A percentile compares a stretch with the other conserved stretches of the same genome.
phyloP scores from a whole-genome alignment of 176 grass and related monocot genomes.

The Oryza meyeriana region DNA sequence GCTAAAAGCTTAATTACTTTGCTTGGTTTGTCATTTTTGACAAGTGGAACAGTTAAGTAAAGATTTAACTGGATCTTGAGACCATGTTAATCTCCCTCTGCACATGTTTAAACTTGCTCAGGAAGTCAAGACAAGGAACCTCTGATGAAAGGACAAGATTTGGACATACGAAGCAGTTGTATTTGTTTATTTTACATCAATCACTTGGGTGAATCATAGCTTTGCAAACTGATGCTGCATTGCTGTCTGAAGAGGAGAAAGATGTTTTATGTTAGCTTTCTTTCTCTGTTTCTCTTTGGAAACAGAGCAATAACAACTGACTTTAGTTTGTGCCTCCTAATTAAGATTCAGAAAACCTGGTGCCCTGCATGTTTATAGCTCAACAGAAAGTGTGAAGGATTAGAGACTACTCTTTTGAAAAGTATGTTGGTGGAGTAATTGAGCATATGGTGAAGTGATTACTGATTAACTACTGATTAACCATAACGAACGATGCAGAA shows the following conservation, averaged over 20 bases:
- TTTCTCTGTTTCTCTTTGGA: background rate
- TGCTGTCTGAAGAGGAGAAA: background rate
- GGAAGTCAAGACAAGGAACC: background rate
- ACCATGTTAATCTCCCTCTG: background rate
- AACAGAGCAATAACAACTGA: background rate
- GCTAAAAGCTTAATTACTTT: background rate
- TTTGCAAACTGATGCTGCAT: background rate
- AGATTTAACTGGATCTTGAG: slow-evolving; percentile 3
- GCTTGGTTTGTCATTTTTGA: background rate
- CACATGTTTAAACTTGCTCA: slow-evolving; percentile 12
- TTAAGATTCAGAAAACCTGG: background rate
- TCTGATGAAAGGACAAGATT: background rate
- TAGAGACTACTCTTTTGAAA: too few relatives aligned
- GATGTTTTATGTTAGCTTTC: background rate
- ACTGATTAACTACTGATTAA: background rate
- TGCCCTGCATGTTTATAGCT: background rate
- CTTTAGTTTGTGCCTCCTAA: background rate
- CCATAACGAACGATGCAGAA: background rate
- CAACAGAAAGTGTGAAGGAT: background rate
- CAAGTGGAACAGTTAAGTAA: slow-evolving; percentile 20
- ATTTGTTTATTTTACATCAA: background rate
- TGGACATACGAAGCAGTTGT: background rate
- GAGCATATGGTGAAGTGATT: background rate
- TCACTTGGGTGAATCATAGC: slow-evolving; percentile 13
- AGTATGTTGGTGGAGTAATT: background rate